Conservation (phyloP, 805 yeast genomes). For the Wickerhamiella allomyrinae region DNA sequence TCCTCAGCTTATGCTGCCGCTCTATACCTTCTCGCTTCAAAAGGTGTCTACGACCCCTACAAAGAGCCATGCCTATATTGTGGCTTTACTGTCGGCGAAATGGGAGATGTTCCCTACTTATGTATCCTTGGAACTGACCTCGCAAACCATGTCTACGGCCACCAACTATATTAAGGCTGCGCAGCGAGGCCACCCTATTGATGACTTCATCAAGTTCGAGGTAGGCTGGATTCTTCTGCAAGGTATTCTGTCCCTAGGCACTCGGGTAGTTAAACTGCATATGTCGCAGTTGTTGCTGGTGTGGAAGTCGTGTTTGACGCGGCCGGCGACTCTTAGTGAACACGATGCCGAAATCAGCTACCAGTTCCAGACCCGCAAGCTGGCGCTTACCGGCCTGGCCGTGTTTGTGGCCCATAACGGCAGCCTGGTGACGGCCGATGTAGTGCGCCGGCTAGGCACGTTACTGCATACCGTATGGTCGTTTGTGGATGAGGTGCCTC, state of each 20-base stretch:
- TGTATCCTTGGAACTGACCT: conserved; percentile 12
- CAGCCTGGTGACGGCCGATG: conserved; percentile 28
- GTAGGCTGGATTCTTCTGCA: conserved; percentile 47
- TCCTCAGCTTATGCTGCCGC: conserved; percentile 11
- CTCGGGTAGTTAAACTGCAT: conserved; percentile 38
- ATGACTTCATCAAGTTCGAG: conserved; percentile 3
- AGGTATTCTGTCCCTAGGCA: conserved; percentile 52
- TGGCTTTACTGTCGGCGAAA: conserved; percentile 11
- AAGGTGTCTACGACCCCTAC: not conserved
- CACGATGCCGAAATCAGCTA: conserved; percentile 25
- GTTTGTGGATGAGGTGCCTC: conserved; percentile 18
- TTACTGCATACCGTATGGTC: conserved; percentile 32
- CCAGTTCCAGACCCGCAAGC: conserved; percentile 38
- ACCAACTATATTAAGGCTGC: conserved; percentile 6
- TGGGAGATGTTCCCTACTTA: conserved; percentile 8
- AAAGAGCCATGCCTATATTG: conserved; percentile 7
- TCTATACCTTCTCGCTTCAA: conserved; percentile 1
- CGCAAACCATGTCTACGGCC: conserved; percentile 7
- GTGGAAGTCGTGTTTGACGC: conserved; percentile 47
- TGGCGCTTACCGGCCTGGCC: conserved; percentile 43
- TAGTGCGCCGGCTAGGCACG: conserved; percentile 33
- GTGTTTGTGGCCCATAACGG: conserved; percentile 32
- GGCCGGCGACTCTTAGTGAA: conserved; percentile 28
- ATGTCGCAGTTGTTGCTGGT: conserved; percentile 43
- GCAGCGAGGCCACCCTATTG: conserved; percentile 4